phyloP scores from a whole-genome alignment of 1,139 yeast species.

The Suhomyces atakaporum region DNA sequence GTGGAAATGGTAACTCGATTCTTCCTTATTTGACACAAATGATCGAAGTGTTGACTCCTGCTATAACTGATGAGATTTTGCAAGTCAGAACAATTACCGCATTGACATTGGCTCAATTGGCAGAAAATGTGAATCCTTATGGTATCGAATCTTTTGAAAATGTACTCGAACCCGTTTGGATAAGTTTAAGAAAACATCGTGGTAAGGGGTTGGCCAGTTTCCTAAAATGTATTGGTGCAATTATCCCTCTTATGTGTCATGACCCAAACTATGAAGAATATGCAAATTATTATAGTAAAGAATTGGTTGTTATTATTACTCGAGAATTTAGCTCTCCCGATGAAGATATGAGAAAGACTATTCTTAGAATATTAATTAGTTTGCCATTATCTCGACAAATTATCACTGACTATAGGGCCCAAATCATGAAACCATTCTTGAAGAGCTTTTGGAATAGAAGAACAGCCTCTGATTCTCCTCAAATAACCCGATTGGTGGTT shows the following conservation, averaged over 20 bases:
- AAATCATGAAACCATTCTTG: slow-evolving; percentile 65
- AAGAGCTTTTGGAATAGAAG: slow-evolving; percentile 78
- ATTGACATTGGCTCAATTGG: slow-evolving; percentile 68
- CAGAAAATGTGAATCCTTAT: slow-evolving; percentile 85
- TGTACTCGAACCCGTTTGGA: slow-evolving; percentile 76
- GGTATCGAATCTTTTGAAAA: slow-evolving; percentile 87
- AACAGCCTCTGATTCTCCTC: slow-evolving; percentile 55
- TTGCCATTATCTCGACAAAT: slow-evolving; percentile 37
- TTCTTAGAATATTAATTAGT: slow-evolving; percentile 44
- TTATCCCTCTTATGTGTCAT: slow-evolving; percentile 80
- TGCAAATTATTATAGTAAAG: slow-evolving; percentile 75
- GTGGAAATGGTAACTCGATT: slow-evolving; percentile 56
- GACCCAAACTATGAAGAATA: slow-evolving; percentile 60
- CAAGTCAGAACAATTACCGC: slow-evolving; percentile 74
- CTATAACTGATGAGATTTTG: slow-evolving; percentile 69
- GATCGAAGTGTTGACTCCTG: slow-evolving; percentile 59
- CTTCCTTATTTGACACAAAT: slow-evolving; percentile 72
- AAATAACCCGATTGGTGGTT: slow-evolving; percentile 58
- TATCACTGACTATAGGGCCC: slow-evolving; percentile 32
- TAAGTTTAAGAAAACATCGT: slow-evolving; percentile 72
- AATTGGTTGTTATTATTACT: slow-evolving; percentile 63
- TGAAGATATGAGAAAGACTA: slow-evolving; percentile 83
- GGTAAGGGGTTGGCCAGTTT: slow-evolving; percentile 80
- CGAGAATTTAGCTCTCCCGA: slow-evolving; percentile 83
- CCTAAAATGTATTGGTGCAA: slow-evolving; percentile 73